Percentiles rank a stretch among this genome's conserved stretches.
Conservation (phyloP, 1,284 basidiomycete species). For the Microbotryomycetes sp. region DNA sequence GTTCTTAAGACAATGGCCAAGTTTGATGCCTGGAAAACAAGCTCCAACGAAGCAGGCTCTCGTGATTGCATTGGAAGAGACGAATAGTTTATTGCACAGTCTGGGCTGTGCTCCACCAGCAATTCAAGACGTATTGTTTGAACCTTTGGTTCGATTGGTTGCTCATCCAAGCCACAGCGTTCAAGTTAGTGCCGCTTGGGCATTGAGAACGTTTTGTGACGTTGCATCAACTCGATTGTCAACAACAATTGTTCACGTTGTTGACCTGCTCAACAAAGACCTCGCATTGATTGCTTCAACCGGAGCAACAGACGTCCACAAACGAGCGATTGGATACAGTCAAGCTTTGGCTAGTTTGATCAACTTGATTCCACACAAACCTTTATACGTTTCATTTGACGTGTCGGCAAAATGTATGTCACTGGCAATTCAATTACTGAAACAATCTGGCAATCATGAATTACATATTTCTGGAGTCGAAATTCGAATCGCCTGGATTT, state of each 20-base stretch:
- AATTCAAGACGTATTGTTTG: constrained; percentile 80
- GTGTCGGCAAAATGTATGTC: constrained; percentile 84
- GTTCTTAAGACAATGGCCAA: constrained; percentile 86
- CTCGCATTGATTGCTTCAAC: constrained; percentile 54
- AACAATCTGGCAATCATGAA: constrained; percentile 84
- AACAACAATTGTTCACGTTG: constrained; percentile 63
- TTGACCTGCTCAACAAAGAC: constrained; percentile 76
- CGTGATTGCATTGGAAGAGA: constrained; percentile 71
- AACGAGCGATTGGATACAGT: constrained; percentile 74
- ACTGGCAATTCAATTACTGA: constrained; percentile 81
- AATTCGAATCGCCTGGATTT: constrained; percentile 90
- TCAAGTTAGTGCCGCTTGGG: constrained; percentile 77
- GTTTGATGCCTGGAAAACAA: constrained; percentile 76
- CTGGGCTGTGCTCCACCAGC: constrained; percentile 85
- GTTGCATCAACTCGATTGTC: constrained; percentile 79
- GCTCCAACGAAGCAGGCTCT: constrained; percentile 67
- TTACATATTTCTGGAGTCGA: constrained; percentile 73
- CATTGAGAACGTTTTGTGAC: constrained; percentile 80
- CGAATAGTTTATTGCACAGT: constrained; percentile 76
- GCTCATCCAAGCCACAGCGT: constrained; percentile 81
- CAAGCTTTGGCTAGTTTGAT: constrained; percentile 83
- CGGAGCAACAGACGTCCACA: constrained; percentile 63
- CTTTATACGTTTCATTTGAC: constrained; percentile 92
- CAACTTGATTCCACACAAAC: constrained; percentile 74
- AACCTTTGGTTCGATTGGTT: constrained; percentile 77